Evolutionary conservation across 2,329 filamentous ascomycete species (phyloP).

Genomic region (Tolypocladium paradoxum): DNA sequence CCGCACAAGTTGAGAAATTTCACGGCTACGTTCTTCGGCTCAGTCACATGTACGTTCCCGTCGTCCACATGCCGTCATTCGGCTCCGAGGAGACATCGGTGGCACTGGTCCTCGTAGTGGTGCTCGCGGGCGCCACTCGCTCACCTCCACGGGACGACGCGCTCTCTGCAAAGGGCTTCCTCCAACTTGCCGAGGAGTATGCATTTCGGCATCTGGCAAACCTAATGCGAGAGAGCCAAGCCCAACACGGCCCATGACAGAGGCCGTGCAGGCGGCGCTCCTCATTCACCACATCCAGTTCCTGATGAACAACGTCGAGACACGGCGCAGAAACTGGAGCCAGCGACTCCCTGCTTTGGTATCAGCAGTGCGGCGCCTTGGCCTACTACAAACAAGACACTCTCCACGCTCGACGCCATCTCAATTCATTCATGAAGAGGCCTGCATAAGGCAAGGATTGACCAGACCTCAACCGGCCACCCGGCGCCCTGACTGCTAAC

Average conservation of each 20-base stretch:
- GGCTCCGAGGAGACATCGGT: slow-evolving; percentile 4
- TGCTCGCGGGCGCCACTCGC: slow-evolving; percentile 5
- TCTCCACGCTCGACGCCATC: background rate
- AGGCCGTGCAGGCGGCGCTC: slow-evolving; percentile 14
- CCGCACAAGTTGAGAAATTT: slow-evolving; percentile 9
- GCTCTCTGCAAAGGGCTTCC: background rate
- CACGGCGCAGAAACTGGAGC: slow-evolving; percentile 5
- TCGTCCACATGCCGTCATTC: slow-evolving; percentile 15
- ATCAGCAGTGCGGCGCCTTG: slow-evolving; percentile 3
- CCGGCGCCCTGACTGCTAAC: background rate
- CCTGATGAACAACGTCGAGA: slow-evolving; percentile 8
- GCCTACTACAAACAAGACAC: background rate
- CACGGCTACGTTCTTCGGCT: slow-evolving; percentile 12
- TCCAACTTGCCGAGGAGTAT: background rate
- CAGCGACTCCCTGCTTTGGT: slow-evolving; percentile 11
- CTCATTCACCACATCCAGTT: slow-evolving; percentile 11
- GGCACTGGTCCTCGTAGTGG: slow-evolving; percentile 8
- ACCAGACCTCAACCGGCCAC: background rate
- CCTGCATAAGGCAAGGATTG: background rate
- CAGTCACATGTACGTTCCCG: slow-evolving; percentile 15
- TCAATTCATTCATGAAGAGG: background rate
- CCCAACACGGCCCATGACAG: slow-evolving; percentile 1
- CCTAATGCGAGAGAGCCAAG: background rate
- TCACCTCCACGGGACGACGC: background rate
- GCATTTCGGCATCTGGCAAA: background rate